Conservation (phyloP, 768 basidiomycete species). For the Lyophyllum atratum region DNA sequence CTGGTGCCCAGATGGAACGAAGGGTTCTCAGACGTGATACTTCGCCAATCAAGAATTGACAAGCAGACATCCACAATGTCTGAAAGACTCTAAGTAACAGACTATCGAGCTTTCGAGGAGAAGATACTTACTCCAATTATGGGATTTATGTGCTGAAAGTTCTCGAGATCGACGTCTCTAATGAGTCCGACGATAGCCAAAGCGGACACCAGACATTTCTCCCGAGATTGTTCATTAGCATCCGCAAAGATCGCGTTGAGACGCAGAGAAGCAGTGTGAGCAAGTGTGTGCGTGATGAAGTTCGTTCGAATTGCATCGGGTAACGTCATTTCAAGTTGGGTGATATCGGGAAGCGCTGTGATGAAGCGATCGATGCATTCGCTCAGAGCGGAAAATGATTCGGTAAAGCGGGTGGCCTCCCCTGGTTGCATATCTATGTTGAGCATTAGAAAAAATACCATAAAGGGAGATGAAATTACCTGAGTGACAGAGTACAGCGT, state of each 20-base stretch:
- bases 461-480: background rate
- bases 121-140: constrained; percentile 47
- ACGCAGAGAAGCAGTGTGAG: constrained; percentile 26
- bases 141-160: constrained; percentile 43
- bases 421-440: constrained; percentile 18
- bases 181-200: constrained; percentile 37
- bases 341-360: constrained; percentile 5
- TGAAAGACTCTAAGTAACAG: constrained; percentile 18
- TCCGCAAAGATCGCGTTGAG: constrained; percentile 19
- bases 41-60: constrained; percentile 44
- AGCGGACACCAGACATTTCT: constrained; percentile 42
- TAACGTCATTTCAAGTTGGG: constrained; percentile 6
- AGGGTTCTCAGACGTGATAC: constrained; percentile 36
- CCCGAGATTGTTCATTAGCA: constrained; percentile 37
- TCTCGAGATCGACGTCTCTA: constrained; percentile 36
- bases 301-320: constrained; percentile 14
- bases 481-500: background rate
- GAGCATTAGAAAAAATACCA: background rate
- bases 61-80: constrained; percentile 48
- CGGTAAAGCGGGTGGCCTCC: constrained; percentile 22
- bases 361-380: constrained; percentile 23
- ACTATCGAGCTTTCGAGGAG: background rate
- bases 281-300: constrained; percentile 27
- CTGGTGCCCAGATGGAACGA: constrained; percentile 29
- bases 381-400: constrained; percentile 26